Evolutionary conservation across 805 yeast genomes (phyloP).

Genomic region (Blastobotrys attinorum): DNA sequence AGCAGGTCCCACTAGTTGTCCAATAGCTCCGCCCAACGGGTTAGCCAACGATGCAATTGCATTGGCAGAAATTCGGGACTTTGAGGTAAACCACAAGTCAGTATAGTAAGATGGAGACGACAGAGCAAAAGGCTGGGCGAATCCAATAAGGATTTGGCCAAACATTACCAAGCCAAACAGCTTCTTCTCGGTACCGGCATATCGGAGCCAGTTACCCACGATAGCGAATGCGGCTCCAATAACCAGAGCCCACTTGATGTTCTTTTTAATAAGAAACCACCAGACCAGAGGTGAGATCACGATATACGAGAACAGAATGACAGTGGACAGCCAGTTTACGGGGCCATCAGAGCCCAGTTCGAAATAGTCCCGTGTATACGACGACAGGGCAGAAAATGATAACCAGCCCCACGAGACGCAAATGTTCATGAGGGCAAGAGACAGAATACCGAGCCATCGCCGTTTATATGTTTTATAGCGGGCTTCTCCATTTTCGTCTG

Average conservation of each 20-base stretch:
- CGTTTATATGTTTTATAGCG: constrained; percentile 23
- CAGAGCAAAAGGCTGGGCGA: constrained; percentile 29
- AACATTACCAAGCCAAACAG: constrained; percentile 25
- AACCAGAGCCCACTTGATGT: constrained; percentile 20
- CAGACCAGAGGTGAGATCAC: constrained; percentile 23
- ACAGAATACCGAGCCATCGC: constrained; percentile 28
- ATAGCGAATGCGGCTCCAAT: constrained; percentile 20
- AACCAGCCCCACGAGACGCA: constrained; percentile 30
- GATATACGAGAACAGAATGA: constrained; percentile 24
- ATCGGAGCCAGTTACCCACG: constrained; percentile 26
- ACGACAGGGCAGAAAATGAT: constrained; percentile 26
- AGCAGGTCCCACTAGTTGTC: constrained; percentile 28
- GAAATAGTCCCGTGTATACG: constrained; percentile 19
- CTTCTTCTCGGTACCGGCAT: constrained; percentile 23
- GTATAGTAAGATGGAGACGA: constrained; percentile 26
- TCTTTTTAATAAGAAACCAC: constrained; percentile 17
- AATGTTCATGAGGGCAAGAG: constrained; percentile 24
- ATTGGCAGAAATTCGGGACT: constrained; percentile 29
- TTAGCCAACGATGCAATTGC: constrained; percentile 28
- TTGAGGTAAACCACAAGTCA: constrained; percentile 28
- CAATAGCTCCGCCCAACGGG: constrained; percentile 30
- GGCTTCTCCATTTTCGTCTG: neutral
- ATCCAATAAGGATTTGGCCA: constrained; percentile 29
- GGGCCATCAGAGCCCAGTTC: constrained; percentile 20
- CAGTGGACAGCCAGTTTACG: constrained; percentile 29